Base-by-base conservation (phyloP, 2,329 filamentous ascomycete species). In the Fusarium algeriense region DNA sequence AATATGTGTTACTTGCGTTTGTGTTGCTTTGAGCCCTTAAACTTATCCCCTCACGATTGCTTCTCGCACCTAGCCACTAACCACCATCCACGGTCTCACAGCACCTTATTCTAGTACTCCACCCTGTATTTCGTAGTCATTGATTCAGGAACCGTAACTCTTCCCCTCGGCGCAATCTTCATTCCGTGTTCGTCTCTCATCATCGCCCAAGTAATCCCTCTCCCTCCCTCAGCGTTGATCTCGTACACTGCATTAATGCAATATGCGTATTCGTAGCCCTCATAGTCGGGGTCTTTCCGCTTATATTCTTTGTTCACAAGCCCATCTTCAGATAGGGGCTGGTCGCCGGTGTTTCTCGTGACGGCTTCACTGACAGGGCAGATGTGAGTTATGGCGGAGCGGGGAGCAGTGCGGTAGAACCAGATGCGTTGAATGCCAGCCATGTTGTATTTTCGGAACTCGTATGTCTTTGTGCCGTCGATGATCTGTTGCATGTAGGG, bases 181-280 rank as follows among this genome's bases (percentile, higher is more conserved):
- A 71, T 64, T 2, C 59, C 59, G 1, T 64, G 63, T 8, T 58
- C 58, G 12, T 59, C 50, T 15, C 45, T 69, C 73, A 78, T 71
- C 55, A 69, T 65, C 1, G 28, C 20, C 32, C 69, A 55, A 13
- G 68, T 49, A 7, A 78, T 73, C 0, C 68, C 62, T 12, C 17
- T 15, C 0, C 59, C 52, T 1, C 65, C 65, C 9, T 62, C 44
- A 1, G 49, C 45, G 1, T 53, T 35, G 32, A 77, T 64, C 54
- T 77, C 57, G 32, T 75, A 79, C 11, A 76, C 75, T 0, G 67
- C 70, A 0, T 64, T 58, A 4, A 79, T 72, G 11, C 69, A 60
- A 60, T 78, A 79, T 3, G 77, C 77, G 6, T 64, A 79, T 28
- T 79, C 70, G 17, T 77, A 78, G 6, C 73, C 74, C 2, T 76